These are phyloP conservation scores for Fonsecaea nubica DNA, from an alignment of 2,329 filamentous ascomycete genomes.

Conservation along the genomic window DNA sequence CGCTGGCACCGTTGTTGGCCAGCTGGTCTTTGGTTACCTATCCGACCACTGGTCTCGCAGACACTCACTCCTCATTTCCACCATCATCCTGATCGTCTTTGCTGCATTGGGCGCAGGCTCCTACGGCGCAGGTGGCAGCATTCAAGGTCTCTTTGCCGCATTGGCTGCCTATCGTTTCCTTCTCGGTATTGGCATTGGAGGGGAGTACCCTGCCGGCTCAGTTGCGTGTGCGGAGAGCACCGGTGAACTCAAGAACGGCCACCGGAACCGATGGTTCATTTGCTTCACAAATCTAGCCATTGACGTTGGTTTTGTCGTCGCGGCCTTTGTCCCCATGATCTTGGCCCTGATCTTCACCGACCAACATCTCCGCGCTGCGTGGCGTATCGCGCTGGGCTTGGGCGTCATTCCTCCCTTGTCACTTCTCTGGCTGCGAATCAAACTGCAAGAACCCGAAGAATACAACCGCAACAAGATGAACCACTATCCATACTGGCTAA, in stretches of 20 bases:
- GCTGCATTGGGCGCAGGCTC: constrained; percentile 78
- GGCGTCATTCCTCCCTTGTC: constrained; percentile 78
- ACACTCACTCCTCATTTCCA: constrained; percentile 80
- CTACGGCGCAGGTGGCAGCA: constrained; percentile 73
- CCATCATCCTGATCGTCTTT: constrained; percentile 82
- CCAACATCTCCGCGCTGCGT: constrained; percentile 73
- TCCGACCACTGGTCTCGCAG: constrained; percentile 85
- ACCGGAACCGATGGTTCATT: constrained; percentile 89
- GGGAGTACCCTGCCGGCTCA: constrained; percentile 65
- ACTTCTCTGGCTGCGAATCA: constrained; percentile 73
- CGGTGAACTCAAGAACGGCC: constrained; percentile 78
- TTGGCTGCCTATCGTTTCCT: constrained; percentile 86
- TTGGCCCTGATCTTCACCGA: constrained; percentile 65
- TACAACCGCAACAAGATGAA: constrained; percentile 75
- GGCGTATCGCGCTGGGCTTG: constrained; percentile 80
- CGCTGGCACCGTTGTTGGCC: constrained; percentile 82
- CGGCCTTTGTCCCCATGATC: constrained; percentile 76
- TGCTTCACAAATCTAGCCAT: constrained; percentile 90
- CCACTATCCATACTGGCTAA: constrained; percentile 60
- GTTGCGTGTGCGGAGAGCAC: constrained; percentile 85
- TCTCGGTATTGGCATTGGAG: constrained; percentile 77
- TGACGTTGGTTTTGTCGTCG: constrained; percentile 81
- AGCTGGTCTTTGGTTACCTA: constrained; percentile 76
- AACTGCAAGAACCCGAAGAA: constrained; percentile 78
- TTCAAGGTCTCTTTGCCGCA: constrained; percentile 75